A percentile compares a stretch with the other conserved stretches of the same genome.
These are phyloP conservation scores for Syzygium aqueum DNA, from an alignment of 345 rosid species.

Conservation along the genomic window DNA sequence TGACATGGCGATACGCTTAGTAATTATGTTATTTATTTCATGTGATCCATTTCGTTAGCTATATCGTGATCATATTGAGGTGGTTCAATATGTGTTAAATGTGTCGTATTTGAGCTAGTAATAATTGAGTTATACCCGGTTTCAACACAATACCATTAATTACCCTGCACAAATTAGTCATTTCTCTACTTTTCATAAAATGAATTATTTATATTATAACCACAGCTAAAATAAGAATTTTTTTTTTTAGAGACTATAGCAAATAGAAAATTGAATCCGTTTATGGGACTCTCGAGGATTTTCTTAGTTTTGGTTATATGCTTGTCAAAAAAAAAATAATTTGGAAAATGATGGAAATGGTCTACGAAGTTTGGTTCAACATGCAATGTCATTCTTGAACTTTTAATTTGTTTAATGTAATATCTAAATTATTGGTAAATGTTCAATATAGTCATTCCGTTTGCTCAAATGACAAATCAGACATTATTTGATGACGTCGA, in stretches of 20 bases:
- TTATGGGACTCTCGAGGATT: background rate
- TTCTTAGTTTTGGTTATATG: background rate
- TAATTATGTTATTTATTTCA: background rate
- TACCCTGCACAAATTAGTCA: background rate
- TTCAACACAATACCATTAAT: background rate
- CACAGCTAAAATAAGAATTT: background rate
- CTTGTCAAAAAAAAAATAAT: background rate
- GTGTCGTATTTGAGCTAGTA: background rate
- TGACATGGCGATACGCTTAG: background rate
- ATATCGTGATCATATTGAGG: background rate
- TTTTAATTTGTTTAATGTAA: background rate
- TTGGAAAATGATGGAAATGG: background rate
- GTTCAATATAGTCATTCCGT: background rate
- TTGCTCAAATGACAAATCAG: background rate
- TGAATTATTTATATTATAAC: background rate
- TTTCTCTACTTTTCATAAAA: background rate
- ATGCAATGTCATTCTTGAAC: rapidly evolving
- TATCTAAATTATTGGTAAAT: background rate
- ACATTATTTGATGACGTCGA: rapidly evolving
- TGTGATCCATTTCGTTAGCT: background rate
- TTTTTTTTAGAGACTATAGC: background rate
- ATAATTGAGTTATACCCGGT: background rate
- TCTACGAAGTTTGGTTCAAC: background rate
- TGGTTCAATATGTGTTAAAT: background rate
- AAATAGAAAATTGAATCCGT: background rate